Conservation (phyloP, 192 early-diverging fungal species). For the Kickxella alabastrina region DNA sequence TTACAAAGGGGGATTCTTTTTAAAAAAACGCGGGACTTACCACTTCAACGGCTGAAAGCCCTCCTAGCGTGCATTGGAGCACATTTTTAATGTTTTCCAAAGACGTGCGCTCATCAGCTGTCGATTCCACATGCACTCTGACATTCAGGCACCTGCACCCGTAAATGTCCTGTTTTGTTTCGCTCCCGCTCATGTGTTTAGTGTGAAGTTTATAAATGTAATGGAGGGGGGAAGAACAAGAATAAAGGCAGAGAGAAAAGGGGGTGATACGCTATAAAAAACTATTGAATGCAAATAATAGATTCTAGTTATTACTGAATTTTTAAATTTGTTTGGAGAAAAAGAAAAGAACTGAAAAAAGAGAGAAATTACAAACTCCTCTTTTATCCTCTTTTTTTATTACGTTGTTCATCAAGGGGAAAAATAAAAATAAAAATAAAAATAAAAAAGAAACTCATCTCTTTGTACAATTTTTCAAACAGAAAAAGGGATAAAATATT, state of each 20-base stretch:
- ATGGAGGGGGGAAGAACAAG: background rate
- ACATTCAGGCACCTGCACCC: constrained; percentile 45
- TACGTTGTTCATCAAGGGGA: background rate
- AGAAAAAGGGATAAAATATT: too few species aligned
- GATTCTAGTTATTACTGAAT: too few species aligned
- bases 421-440: background rate
- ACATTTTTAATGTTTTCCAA: constrained; percentile 39
- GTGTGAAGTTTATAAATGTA: background rate
- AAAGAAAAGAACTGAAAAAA: constrained; percentile 8
- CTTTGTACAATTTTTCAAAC: background rate
- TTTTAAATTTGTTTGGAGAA: too few species aligned
- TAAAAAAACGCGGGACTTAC: constrained; percentile 14
- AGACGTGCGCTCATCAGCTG: constrained; percentile 16
- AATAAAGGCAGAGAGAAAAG: background rate
- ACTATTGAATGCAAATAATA: too few species aligned
- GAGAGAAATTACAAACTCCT: background rate
- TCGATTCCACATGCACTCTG: constrained; percentile 18
- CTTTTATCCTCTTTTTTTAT: background rate
- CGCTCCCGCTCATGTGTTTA: background rate
- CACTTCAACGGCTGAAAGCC: constrained; percentile 27
- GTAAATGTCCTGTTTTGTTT: background rate
- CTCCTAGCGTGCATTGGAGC: constrained; percentile 33
- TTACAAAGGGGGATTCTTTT: background rate
- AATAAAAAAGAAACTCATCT: background rate
- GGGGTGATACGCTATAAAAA: too few species aligned